Conservation (phyloP, 768 basidiomycete genomes). For the Tulasnella sp. region DNA sequence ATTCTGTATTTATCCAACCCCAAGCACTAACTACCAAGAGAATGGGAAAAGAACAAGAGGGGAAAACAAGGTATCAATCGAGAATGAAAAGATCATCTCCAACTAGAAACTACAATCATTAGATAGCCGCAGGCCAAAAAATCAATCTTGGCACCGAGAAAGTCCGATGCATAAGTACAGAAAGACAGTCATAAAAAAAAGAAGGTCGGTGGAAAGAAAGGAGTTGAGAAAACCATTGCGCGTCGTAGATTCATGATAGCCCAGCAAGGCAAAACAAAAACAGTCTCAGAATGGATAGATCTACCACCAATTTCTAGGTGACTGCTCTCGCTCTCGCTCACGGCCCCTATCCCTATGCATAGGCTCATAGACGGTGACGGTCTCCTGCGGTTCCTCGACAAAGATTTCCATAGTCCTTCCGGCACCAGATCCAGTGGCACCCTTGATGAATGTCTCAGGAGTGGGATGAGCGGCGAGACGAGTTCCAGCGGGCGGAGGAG, state of each 20-base stretch:
- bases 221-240: neutral
- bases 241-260: neutral
- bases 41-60: neutral
- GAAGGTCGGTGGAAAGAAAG: neutral
- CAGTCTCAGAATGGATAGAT: neutral
- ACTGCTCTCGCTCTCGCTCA: neutral
- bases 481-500: constrained; percentile 16
- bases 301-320: neutral
- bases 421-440: neutral
- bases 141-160: neutral
- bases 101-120: neutral
- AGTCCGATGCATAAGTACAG: neutral
- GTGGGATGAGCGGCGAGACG: constrained; percentile 19
- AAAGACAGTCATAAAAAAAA: neutral
- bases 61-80: neutral
- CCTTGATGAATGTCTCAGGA: constrained; percentile 16
- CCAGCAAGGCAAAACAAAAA: neutral
- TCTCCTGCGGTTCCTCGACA: constrained; percentile 9
- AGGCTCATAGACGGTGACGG: constrained; percentile 4
- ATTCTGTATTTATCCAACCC: neutral
- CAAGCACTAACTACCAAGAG: constrained; percentile 1
- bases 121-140: neutral
- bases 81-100: neutral
- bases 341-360: too few species aligned
- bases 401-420: constrained; percentile 10